Evolutionary conservation across 441 rosid species (phyloP).

Genomic region (Theobroma grandiflorum): DNA sequence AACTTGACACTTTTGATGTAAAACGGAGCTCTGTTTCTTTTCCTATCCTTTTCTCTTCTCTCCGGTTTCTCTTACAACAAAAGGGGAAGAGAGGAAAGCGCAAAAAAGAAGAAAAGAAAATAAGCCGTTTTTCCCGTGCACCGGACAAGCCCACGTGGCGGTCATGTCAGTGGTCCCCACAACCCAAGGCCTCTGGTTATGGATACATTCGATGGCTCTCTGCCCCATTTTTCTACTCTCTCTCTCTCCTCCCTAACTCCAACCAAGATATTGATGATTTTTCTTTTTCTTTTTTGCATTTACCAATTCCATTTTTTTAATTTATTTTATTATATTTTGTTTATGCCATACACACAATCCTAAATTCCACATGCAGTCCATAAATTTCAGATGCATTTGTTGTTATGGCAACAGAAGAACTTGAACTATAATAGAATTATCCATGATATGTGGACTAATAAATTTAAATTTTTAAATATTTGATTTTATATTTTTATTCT

Average conservation of each 20-base stretch:
- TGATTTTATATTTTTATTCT: neutral
- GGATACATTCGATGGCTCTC: conserved; percentile 47
- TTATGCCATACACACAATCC: neutral
- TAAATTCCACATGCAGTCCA: conserved; percentile 14
- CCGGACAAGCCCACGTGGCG: conserved; percentile 70
- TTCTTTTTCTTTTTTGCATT: conserved; percentile 3
- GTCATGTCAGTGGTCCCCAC: conserved; percentile 63
- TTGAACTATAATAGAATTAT: conserved; percentile 16
- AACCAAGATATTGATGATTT: neutral
- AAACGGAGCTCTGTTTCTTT: neutral
- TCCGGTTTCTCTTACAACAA: neutral
- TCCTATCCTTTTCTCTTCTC: neutral
- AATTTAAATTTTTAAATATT: neutral
- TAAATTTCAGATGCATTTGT: conserved; percentile 12
- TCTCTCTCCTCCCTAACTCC: neutral
- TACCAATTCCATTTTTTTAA: neutral
- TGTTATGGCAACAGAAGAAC: neutral
- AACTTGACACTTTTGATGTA: neutral
- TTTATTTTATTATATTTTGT: neutral
- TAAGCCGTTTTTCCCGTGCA: conserved; percentile 36
- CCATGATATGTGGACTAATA: neutral
- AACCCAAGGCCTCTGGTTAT: conserved; percentile 47
- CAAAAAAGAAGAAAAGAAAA: neutral
- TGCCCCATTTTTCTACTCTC: conserved; percentile 22
- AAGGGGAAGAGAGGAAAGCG: no score